Evolutionary conservation across 164 flowering plant genomes (phyloP), one percentile per base, ranked within the genome.

Genomic region (Aristolochia contorta): DNA sequence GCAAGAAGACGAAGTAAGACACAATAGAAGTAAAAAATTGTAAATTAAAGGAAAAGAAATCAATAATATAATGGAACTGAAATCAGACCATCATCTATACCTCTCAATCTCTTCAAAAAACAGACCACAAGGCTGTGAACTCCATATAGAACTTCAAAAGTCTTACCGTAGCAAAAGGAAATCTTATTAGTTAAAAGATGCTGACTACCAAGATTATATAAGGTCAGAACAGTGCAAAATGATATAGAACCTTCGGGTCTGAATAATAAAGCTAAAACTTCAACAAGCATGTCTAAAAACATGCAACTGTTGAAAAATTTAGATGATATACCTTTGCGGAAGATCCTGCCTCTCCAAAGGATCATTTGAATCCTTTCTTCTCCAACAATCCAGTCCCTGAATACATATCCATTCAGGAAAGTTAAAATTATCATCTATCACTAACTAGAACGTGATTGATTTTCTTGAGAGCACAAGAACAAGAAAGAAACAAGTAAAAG

Each of bases 71-170:
- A 33, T 15, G 10, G n/a, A 27, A 16, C 4, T 37, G 10, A 69
- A 23, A 15, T 9, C 61, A 50, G 77, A 94, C 99, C 89, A 77
- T 94, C 99, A 80, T 90, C 95, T 71, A 91, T 94, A 61, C 99
- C 95, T 64, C 99, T 80, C 63, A 91, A 59, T 69, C 75, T 84
- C 82, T 80, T 86, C 80, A 90, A 65, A 64, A 86, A 72, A 81
- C 99, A 94, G 43, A 82, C 81, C 65, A 94, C 97, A 76, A 90
- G 80, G 65, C 97, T 83, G 71, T 90, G 89, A 20, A 94, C 91
- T 57, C 99, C 99, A 59, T 95, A 84, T 66, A 94, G 70, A 61
- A 91, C 81, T 56, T 97, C 99, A 82, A 94, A 91, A 53, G 96
- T 80, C 99, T 93, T 72, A 25, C 49, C 56, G 23, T 22, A 47